Conservation (phyloP, 495 filamentous ascomycete species). For the Daldinia bambusicola region DNA sequence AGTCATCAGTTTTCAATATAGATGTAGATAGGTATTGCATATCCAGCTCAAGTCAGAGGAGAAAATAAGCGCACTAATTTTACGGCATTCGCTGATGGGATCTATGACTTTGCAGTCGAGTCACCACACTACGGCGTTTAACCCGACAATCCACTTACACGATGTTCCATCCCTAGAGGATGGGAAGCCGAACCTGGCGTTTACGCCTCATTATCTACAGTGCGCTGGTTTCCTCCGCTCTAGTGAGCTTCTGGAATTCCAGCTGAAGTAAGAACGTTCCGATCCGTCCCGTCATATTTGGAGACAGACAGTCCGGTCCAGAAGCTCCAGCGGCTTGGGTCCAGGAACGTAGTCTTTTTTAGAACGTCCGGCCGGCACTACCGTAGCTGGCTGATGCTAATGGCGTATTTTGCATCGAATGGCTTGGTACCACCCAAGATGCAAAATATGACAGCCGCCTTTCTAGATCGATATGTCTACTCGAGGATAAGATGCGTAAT, state of each 20-base stretch:
- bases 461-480: slow-evolving; percentile 33
- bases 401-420: slow-evolving; percentile 10
- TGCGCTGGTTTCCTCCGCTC: neutral
- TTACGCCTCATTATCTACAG: neutral
- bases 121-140: slow-evolving; percentile 14
- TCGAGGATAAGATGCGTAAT: neutral
- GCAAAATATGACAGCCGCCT: slow-evolving; percentile 37
- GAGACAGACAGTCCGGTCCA: slow-evolving; percentile 22
- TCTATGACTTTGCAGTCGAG: slow-evolving; percentile 11
- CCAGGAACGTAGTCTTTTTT: slow-evolving; percentile 43
- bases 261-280: slow-evolving; percentile 16
- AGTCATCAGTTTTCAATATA: slow-evolving; percentile 31
- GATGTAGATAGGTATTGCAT: neutral
- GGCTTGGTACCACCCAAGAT: slow-evolving; percentile 42
- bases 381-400: slow-evolving; percentile 28
- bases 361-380: slow-evolving; percentile 30
- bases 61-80: slow-evolving; percentile 5
- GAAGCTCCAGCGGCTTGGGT: slow-evolving; percentile 33
- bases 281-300: slow-evolving; percentile 26
- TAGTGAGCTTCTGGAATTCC: slow-evolving; percentile 16
- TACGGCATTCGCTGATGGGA: neutral
- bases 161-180: neutral
- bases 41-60: neutral
- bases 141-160: slow-evolving; percentile 8
- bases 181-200: too few species aligned